Percentiles rank a stretch among this genome's conserved stretches.
phyloP scores from a whole-genome alignment of 2,329 filamentous ascomycete species.

The Colletotrichum camelliae region DNA sequence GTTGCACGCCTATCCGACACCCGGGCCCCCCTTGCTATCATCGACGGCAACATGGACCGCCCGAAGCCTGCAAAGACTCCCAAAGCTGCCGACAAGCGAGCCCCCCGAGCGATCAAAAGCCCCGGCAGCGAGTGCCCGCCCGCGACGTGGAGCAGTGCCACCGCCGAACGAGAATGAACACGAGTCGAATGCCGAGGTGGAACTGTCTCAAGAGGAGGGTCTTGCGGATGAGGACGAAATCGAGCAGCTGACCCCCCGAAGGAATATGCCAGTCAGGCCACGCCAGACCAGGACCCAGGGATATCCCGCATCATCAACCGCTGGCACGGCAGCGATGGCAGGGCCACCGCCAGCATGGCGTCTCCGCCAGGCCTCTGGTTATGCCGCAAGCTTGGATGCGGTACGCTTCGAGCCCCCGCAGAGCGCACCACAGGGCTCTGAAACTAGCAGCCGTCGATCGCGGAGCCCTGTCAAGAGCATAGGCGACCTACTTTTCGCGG shows the following conservation, averaged over 20 bases:
- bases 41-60: background rate
- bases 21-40: background rate
- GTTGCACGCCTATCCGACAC: background rate
- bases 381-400: background rate
- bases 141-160: background rate
- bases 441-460: background rate
- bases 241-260: background rate
- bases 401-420: background rate
- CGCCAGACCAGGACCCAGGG: background rate
- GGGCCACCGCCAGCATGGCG: background rate
- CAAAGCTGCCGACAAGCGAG: background rate
- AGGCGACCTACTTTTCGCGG: background rate
- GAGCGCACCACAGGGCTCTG: background rate
- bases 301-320: background rate
- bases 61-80: background rate
- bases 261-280: background rate
- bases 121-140: background rate
- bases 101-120: background rate
- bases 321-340: background rate
- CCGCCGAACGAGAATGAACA: background rate
- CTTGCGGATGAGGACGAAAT: background rate
- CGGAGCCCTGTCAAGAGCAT: background rate
- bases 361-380: background rate
- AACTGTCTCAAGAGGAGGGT: background rate
- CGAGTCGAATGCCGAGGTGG: background rate